Evolutionary conservation across 257 asterid species (phyloP).

Genomic region (Solanum lycopersicoides): DNA sequence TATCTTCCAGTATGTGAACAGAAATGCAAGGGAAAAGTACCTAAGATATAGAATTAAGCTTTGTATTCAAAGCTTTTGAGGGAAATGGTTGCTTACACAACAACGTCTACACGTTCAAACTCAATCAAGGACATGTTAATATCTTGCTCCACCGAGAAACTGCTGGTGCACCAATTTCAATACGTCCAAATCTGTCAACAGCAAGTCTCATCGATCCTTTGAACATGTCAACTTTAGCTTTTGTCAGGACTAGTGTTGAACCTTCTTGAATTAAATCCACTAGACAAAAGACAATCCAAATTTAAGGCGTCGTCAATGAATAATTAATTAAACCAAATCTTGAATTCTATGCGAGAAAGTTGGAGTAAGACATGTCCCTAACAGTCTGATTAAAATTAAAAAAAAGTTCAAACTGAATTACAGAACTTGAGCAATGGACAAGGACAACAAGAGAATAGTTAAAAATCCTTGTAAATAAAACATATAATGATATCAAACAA

Average conservation of each 20-base stretch:
- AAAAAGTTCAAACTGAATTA: not conserved
- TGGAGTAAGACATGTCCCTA: not conserved
- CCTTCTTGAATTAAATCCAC: conserved; percentile 71
- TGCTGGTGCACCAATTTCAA: conserved; percentile 46
- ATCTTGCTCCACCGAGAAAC: conserved; percentile 43
- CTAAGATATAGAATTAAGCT: not conserved
- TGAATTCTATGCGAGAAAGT: not conserved
- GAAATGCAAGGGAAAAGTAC: not conserved
- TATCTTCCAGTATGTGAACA: not conserved
- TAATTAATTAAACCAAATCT: not conserved
- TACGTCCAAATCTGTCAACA: conserved; percentile 56
- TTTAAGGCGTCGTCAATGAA: not conserved
- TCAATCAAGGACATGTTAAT: conserved; percentile 66
- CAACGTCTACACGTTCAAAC: conserved; percentile 62
- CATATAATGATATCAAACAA: not conserved
- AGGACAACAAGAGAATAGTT: not conserved
- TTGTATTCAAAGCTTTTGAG: not conserved
- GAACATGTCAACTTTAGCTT: conserved; percentile 71
- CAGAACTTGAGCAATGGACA: not conserved
- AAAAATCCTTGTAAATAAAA: not conserved
- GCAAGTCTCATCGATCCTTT: conserved; percentile 85
- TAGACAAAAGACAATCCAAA: conserved; percentile 2
- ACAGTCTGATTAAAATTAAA: not conserved
- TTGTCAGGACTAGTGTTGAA: conserved; percentile 42
- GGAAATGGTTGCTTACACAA: conserved; percentile 22